Percentiles rank a stretch among this genome's conserved stretches.
phyloP scores from a whole-genome alignment of 176 grass and related monocot species.

The Zizania latifolia region DNA sequence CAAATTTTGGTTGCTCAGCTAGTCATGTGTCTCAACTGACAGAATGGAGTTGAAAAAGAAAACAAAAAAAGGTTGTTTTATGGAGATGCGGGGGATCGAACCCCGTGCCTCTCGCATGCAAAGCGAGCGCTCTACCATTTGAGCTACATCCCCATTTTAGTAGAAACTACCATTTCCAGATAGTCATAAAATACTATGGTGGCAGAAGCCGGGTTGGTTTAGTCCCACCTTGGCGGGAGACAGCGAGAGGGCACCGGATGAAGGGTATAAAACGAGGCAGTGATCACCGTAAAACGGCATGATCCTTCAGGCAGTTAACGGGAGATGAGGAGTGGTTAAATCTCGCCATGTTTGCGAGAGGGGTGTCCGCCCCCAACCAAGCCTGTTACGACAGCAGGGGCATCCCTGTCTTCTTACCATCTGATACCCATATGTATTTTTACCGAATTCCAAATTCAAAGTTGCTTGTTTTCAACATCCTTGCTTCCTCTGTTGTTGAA shows the following conservation, averaged over 20 bases:
- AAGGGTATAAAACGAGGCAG: neutral
- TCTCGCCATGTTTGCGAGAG: conserved; percentile 7
- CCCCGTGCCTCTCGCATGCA: conserved; percentile 98
- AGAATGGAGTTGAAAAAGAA: neutral
- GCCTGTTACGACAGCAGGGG: conserved; percentile 46
- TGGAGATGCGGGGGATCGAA: conserved; percentile 98
- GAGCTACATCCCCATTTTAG: conserved; percentile 59
- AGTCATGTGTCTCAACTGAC: neutral
- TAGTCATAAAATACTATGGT: no score
- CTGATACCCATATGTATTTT: neutral
- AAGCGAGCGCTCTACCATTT: conserved; percentile 99
- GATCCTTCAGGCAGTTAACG: conserved; percentile 49
- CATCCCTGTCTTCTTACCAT: neutral
- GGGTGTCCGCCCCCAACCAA: conserved; percentile 35
- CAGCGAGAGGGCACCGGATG: neutral
- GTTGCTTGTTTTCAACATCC: no score
- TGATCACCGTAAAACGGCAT: accelerated
- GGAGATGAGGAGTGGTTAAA: conserved; percentile 39
- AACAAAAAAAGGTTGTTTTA: no score
- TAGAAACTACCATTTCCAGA: no score
- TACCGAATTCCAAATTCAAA: no score
- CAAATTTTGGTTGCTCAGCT: neutral
- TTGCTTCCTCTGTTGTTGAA: no score
- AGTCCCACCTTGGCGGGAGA: neutral
- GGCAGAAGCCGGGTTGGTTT: neutral